phyloP scores from a whole-genome alignment of 225 moss, liverwort and hornwort species.

The Marchantia polymorpha region DNA sequence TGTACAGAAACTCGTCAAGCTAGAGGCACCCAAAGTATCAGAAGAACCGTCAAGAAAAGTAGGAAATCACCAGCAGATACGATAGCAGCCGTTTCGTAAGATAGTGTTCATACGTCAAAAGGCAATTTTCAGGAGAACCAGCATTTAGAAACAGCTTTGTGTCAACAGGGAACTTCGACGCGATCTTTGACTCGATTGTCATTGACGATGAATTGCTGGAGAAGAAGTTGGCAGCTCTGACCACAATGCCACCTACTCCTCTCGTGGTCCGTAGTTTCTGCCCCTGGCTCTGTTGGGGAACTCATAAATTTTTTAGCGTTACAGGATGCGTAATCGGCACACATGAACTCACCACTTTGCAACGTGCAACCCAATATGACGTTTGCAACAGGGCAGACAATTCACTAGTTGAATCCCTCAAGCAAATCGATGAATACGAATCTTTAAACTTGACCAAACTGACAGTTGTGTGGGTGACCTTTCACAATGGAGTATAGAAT shows the following conservation, averaged over 20 bases:
- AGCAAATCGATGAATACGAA: neutral
- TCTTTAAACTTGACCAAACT: neutral
- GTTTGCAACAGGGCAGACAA: neutral
- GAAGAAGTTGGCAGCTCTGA: slow-evolving; percentile 49
- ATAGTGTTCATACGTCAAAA: neutral
- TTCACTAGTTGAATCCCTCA: too few relatives aligned
- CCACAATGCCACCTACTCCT: slow-evolving; percentile 47
- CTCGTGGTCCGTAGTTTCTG: slow-evolving; percentile 26
- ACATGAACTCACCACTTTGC: neutral
- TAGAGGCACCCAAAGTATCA: too few relatives aligned
- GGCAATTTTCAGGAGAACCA: neutral
- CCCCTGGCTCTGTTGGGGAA: neutral
- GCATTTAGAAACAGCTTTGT: neutral
- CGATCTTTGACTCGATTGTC: slow-evolving; percentile 30
- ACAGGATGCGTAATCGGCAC: neutral
- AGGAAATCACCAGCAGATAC: too few relatives aligned
- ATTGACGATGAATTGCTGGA: slow-evolving; percentile 47
- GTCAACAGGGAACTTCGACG: slow-evolving; percentile 23
- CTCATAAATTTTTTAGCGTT: neutral
- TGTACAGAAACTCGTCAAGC: too few relatives aligned
- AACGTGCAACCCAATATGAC: neutral
- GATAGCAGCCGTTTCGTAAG: neutral
- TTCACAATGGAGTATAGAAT: too few relatives aligned
- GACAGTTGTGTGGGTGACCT: neutral
- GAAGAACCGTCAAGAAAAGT: too few relatives aligned